A percentile compares a stretch with the other conserved stretches of the same genome.
Conservation (phyloP, 2,329 filamentous ascomycete species). For the Fusarium transvaalense region DNA sequence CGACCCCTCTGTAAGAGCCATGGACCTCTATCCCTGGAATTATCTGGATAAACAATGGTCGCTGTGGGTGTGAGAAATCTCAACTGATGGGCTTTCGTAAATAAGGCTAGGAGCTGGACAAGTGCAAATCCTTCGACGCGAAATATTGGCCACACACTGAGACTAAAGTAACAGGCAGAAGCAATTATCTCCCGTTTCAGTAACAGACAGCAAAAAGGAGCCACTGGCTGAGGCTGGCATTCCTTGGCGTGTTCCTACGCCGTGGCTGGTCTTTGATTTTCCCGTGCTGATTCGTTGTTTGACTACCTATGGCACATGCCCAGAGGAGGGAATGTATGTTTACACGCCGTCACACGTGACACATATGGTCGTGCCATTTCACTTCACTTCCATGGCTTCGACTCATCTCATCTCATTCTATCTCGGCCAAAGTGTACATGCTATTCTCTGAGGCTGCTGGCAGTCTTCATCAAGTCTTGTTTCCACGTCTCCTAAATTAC, state of each 20-base stretch:
- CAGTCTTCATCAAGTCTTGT: too few species aligned
- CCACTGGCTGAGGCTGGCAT: not conserved
- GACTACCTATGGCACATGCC: not conserved
- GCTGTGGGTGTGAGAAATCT: too few species aligned
- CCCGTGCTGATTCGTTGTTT: not conserved
- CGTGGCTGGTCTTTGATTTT: not conserved
- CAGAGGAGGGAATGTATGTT: not conserved
- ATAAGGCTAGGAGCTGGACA: too few species aligned
- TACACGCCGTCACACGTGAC: not conserved
- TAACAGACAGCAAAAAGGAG: not conserved
- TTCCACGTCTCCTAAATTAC: too few species aligned
- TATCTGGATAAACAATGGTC: too few species aligned
- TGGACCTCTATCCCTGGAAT: too few species aligned
- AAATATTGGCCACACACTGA: not conserved
- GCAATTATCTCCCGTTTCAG: too few species aligned
- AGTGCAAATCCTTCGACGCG: too few species aligned
- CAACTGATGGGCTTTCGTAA: too few species aligned
- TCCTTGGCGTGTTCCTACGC: not conserved
- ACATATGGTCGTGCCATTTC: not conserved
- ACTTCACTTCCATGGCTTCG: not conserved
- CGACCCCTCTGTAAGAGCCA: too few species aligned
- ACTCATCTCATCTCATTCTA: not conserved
- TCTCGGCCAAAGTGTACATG: too few species aligned
- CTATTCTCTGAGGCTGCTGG: not conserved
- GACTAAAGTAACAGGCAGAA: too few species aligned